A percentile compares a stretch with the other conserved stretches of the same genome.
phyloP scores from a whole-genome alignment of 257 asterid species.

The Nicotiana attenuata region DNA sequence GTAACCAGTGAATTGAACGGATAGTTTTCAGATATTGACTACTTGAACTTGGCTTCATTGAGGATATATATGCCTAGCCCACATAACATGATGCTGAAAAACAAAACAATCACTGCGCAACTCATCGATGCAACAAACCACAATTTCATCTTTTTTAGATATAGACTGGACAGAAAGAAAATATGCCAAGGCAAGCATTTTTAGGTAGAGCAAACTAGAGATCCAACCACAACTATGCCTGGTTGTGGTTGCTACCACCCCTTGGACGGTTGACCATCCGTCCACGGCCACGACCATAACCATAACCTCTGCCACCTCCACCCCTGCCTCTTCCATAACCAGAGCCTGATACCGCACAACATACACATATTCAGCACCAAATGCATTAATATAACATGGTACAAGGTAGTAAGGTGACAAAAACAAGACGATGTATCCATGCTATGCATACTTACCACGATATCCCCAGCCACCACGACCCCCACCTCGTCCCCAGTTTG shows the following conservation, averaged over 20 bases:
- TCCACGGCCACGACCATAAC: constrained; percentile 39
- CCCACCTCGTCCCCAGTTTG: constrained; percentile 39
- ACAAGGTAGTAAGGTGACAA: neutral
- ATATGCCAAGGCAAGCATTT: constrained; percentile 21
- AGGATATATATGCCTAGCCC: constrained; percentile 16
- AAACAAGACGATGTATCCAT: neutral
- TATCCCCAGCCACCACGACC: constrained; percentile 61
- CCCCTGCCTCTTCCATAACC: constrained; percentile 87
- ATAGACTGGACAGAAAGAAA: constrained; percentile 10
- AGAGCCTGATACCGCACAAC: constrained; percentile 35
- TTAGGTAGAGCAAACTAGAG: constrained; percentile 15
- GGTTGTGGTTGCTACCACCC: constrained; percentile 59
- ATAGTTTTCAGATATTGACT: constrained; percentile 12
- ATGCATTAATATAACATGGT: neutral
- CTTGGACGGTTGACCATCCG: constrained; percentile 46
- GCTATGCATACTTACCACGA: constrained; percentile 45
- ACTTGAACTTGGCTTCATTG: constrained; percentile 24
- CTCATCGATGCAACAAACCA: constrained; percentile 15
- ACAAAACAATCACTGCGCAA: constrained; percentile 15
- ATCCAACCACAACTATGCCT: constrained; percentile 34
- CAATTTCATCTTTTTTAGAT: constrained; percentile 12
- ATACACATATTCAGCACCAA: neutral
- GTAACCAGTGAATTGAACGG: constrained; percentile 14
- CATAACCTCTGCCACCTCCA: constrained; percentile 60
- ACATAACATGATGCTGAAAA: constrained; percentile 12